Conservation (phyloP, 192 early-diverging fungal species). For the Lunasporangiospora selenospora region DNA sequence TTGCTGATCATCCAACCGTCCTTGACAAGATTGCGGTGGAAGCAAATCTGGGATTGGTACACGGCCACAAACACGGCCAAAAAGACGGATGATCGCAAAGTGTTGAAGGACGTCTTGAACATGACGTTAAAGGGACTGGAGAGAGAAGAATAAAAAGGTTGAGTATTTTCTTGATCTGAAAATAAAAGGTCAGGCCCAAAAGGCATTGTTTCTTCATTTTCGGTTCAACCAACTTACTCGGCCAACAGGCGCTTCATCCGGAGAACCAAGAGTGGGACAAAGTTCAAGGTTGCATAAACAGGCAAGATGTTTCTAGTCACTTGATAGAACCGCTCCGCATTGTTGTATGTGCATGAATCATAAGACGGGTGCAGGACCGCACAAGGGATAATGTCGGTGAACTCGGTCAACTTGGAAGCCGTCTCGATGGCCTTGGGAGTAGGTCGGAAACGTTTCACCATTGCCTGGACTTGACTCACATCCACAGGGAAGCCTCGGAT, state of each 20-base stretch:
- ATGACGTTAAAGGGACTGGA: constrained; percentile 58
- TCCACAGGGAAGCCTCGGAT: constrained; percentile 53
- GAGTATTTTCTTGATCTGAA: too few relatives aligned
- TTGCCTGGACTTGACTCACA: constrained; percentile 24
- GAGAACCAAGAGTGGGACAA: constrained; percentile 75
- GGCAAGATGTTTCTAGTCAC: constrained; percentile 61
- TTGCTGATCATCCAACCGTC: constrained; percentile 47
- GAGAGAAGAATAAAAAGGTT: not conserved
- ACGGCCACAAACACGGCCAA: constrained; percentile 68
- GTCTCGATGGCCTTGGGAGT: constrained; percentile 50
- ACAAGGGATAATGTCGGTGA: constrained; percentile 58
- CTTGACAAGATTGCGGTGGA: constrained; percentile 63
- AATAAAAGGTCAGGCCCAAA: too few relatives aligned
- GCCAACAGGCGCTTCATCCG: constrained; percentile 61
- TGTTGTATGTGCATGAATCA: constrained; percentile 53
- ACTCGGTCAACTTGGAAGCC: constrained; percentile 36
- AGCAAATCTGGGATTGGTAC: constrained; percentile 72
- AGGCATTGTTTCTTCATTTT: too few relatives aligned
- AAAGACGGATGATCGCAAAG: constrained; percentile 69
- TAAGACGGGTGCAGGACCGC: constrained; percentile 59
- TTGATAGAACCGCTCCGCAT: constrained; percentile 52
- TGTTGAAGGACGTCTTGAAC: constrained; percentile 55
- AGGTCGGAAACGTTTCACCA: constrained; percentile 41
- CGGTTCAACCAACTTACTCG: constrained; percentile 60
- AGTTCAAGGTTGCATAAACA: constrained; percentile 75